These are phyloP conservation scores for Luffa acutangula DNA, from an alignment of 306 rosid genomes.

Conservation along the genomic window DNA sequence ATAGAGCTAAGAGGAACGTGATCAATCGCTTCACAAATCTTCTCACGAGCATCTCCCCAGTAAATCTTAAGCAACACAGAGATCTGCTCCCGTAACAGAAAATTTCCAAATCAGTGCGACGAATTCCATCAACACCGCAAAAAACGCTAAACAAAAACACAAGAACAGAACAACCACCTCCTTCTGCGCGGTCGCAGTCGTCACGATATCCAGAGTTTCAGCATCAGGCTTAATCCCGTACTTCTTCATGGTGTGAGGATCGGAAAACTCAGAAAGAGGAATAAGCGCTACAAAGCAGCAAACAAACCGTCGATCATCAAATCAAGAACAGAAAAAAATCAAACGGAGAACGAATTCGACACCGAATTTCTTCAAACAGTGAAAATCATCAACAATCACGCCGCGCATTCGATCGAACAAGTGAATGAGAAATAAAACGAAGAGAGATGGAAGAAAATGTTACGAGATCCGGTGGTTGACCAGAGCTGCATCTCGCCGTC, in stretches of 20 bases:
- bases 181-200: slow-evolving; percentile 34
- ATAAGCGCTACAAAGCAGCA: slow-evolving; percentile 46
- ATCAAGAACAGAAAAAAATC: background rate
- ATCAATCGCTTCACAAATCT: slow-evolving; percentile 55
- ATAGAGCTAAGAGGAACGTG: slow-evolving; percentile 38
- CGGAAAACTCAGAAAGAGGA: slow-evolving; percentile 48
- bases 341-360: background rate
- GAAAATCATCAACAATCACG: background rate
- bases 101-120: background rate
- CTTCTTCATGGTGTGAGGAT: slow-evolving; percentile 40
- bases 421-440: background rate
- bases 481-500: slow-evolving; percentile 83
- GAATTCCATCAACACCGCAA: background rate
- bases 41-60: slow-evolving; percentile 70
- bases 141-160: no score
- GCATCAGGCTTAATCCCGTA: slow-evolving; percentile 44
- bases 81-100: slow-evolving; percentile 28
- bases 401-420: background rate
- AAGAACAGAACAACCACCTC: slow-evolving; percentile 19
- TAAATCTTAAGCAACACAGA: slow-evolving; percentile 48
- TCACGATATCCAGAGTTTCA: slow-evolving; percentile 39
- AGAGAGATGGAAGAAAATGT: background rate
- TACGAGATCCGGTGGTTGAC: slow-evolving; percentile 75
- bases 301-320: background rate
- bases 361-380: background rate